These are phyloP conservation scores for Nothophytophthora sp. DNA, from an alignment of 352 stramenopile species.

Conservation along the genomic window DNA sequence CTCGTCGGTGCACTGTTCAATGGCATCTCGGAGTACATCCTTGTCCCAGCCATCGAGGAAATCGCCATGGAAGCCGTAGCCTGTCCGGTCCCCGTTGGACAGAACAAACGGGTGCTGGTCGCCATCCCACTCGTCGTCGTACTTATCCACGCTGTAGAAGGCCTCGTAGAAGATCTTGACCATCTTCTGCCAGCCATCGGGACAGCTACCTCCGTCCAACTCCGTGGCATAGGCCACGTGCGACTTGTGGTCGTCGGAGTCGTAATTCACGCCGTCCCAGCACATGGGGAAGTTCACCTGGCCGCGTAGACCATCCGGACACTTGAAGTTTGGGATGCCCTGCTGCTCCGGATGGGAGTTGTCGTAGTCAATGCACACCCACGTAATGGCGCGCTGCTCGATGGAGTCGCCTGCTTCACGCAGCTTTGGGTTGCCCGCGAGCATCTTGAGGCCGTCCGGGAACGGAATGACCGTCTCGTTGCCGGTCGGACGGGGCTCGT, in stretches of 20 bases:
- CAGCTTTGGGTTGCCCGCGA: slow-evolving; percentile 39
- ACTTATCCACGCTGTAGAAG: slow-evolving; percentile 52
- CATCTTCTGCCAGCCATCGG: slow-evolving; percentile 47
- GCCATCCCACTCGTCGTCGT: slow-evolving; percentile 46
- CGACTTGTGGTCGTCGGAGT: slow-evolving; percentile 52
- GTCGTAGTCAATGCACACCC: slow-evolving; percentile 49
- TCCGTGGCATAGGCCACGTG: slow-evolving; percentile 47
- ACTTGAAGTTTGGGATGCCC: slow-evolving; percentile 46
- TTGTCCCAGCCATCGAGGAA: slow-evolving; percentile 56
- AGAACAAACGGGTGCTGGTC: slow-evolving; percentile 55
- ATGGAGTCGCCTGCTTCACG: slow-evolving; percentile 35
- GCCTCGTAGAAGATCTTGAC: slow-evolving; percentile 64
- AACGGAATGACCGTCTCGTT: slow-evolving; percentile 48
- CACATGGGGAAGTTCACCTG: slow-evolving; percentile 66
- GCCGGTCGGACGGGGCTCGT: slow-evolving; percentile 30
- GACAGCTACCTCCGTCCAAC: slow-evolving; percentile 42
- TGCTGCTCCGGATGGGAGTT: slow-evolving; percentile 42
- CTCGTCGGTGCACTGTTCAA: slow-evolving; percentile 45
- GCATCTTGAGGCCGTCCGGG: slow-evolving; percentile 47
- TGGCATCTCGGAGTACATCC: slow-evolving; percentile 40
- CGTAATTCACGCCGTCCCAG: slow-evolving; percentile 46
- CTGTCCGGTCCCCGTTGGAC: slow-evolving; percentile 44
- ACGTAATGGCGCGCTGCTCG: slow-evolving; percentile 43
- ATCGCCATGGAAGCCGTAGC: slow-evolving; percentile 52
- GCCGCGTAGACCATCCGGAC: slow-evolving; percentile 40